Base-by-base conservation (phyloP, 768 basidiomycete genomes). In the Leucosporidium yakuticum region DNA sequence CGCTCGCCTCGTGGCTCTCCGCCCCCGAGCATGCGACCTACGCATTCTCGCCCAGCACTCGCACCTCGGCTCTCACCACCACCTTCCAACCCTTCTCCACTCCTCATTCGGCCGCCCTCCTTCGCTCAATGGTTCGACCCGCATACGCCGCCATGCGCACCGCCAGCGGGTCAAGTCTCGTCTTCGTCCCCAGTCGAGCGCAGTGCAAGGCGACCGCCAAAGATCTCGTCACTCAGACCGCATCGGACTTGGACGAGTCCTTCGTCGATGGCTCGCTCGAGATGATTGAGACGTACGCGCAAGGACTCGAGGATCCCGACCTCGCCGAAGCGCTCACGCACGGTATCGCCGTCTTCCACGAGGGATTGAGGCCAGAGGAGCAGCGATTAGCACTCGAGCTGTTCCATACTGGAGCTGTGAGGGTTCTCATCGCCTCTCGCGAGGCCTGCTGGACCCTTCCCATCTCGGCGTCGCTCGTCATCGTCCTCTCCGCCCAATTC, bases 401-500 rank as follows among this genome's bases (percentile, higher is more conserved):
- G 49, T 98, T 88, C 76, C 85, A 85, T 0, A 86, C 91, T 68
- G 90, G 90, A 0, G 80, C 89, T 49, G 76, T 97, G 51, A 86
- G 87, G 11, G 88, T 93, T 19, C 81, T 99, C 32, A 81, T 98
- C 68, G 87, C 86, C 0, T 87, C 94, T 5, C 85, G 87, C 48
- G 91, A 94, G 51, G 82, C 87, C 20, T 91, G 89, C 76, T 95
- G 93, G 93, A 86, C 84, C 34, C 77, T 97, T n/a, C 92, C 94
- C 4, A 85, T 93, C 23, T 85, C 87, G 62, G 90, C 90, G 1
- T 83, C 84, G 11, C 84, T 84, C 9, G 94, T 98, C 21, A 81
- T 98, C 48, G 87, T 91, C 55, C 88, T 98, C 88, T 89, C 91
- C 23, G 91, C 94, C 5, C 96, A 99, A 77, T 95, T 90, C 77